Evolutionary conservation across 129 eudicot species (phyloP).

Genomic region (sunflower (Helianthus annuus)): DNA sequence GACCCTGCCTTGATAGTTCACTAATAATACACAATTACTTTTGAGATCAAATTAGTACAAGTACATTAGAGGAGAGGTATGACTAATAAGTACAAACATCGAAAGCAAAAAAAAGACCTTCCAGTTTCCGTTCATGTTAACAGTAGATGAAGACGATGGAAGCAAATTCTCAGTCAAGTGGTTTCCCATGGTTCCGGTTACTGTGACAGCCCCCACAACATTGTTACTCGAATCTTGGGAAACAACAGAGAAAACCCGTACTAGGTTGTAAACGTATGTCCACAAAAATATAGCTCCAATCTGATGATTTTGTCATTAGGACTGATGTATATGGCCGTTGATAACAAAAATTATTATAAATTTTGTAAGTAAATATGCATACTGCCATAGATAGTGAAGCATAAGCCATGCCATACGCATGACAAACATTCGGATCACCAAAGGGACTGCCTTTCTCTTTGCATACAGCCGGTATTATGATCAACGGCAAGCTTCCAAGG

Average conservation of each 20-base stretch:
- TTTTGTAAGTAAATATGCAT: conserved; percentile 7
- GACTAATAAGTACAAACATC: not conserved
- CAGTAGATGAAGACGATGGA: conserved; percentile 29
- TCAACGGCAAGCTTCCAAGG: conserved; percentile 57
- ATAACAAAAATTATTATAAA: not conserved
- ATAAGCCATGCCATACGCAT: conserved; percentile 49
- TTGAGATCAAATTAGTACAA: not conserved
- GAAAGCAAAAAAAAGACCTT: conserved; percentile 15
- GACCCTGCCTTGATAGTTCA: no score
- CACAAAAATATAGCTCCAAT: conserved; percentile 51
- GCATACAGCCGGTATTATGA: conserved; percentile 66
- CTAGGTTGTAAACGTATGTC: conserved; percentile 55
- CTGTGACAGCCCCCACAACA: conserved; percentile 3
- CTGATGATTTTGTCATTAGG: conserved; percentile 27
- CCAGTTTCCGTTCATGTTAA: conserved; percentile 1
- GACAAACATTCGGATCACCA: conserved; percentile 59
- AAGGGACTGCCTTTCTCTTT: conserved; percentile 62
- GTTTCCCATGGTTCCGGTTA: not conserved
- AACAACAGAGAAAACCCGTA: conserved; percentile 37
- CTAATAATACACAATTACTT: not conserved
- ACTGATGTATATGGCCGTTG: not conserved
- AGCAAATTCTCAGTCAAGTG: conserved; percentile 29
- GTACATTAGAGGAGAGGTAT: not conserved
- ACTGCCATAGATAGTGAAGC: conserved; percentile 71
- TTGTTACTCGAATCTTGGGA: conserved; percentile 1